Base-by-base conservation (phyloP, 176 grass and related monocot genomes). In the Hsuehochloa calcarea region DNA sequence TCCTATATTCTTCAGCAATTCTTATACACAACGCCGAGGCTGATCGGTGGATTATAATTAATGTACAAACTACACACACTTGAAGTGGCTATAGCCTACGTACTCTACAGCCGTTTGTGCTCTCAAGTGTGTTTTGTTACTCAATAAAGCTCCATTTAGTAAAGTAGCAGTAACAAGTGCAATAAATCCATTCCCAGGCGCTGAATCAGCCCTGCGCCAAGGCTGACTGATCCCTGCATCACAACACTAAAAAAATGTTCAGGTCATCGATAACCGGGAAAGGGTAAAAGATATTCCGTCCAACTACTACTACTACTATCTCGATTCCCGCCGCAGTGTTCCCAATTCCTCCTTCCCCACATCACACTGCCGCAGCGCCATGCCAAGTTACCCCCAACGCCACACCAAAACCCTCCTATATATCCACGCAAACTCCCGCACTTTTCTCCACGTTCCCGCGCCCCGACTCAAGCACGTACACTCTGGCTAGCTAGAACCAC, bases 261-360 rank as follows among this genome's bases (percentile, higher is more conserved):
- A 7, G 23, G 22, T 54, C 83, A 86, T 90, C 83, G 78, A 40
- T 71, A 90, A 82, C 16, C 38, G 84, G 66, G 87, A 85, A 86
- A 86, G 80, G 66, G 13, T 22, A 82, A 90, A 90, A 39, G 84
- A 64, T 56, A 67, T 44, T 79, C 55, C 79, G 41, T 65, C 65
- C 65, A 27, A 27, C 43, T 13, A 38, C 22, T 35, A 20, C 20
- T n/a, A 47, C 38, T 19, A 17, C 4, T 19, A 29, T 38, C 67
- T 76, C 79, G 63, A 76, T 77, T 66, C 63, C 85, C 67, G 76
- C 76, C 47, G 80, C 56, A 45, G 43, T 31, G 77, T 40, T 55
- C 45, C 54, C 39, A 68, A 27, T 26, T 52, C 19, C 26, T 60
- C 39, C 63, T 49, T 13, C 60, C 63, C 70, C 87, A 59, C 82